Evolutionary conservation across 495 filamentous ascomycete genomes (phyloP), one percentile per base, ranked within the genome.

Genomic region (Penicillium arizonense): DNA sequence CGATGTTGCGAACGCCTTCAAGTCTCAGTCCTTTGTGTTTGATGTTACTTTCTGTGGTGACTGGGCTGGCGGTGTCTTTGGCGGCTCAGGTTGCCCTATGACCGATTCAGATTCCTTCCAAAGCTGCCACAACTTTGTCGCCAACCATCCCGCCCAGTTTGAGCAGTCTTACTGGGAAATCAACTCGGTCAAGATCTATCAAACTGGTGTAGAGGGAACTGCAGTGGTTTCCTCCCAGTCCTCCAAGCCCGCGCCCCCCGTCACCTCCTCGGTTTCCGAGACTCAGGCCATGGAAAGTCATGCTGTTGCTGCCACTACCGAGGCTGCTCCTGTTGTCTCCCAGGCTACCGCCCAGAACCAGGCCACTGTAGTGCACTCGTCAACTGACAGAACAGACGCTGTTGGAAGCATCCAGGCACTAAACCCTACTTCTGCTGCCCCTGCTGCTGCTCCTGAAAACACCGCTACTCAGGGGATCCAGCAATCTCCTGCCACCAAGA

Each of bases 11-110:
- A 61, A 65, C 3, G 75, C 83, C 44, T 96, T 96, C 76, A 76
- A 73, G 53, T 63, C 86, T 39, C 85, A 94, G 68, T 78, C 81
- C 11, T 87, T 96, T 44, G 77, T 95, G 49, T 84, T 96, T 63
- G 82, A 97, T 69, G 88, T 84, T 0, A 87, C 85, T 1, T 91
- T 96, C 71, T 97, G 93, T 68, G 93, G 93, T 34, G 84, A 90
- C 55, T 96, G 89, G 89, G 91, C 91, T 14, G 92, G 89, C 32
- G 74, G 79, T 41, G 80, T 82, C 0, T 78, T 63, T 34, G 66
- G 63, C 11, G 39, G 62, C 14, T 73, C 70, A 11, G 64, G 65
- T 3, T 77, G 75, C 58, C 70, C 73, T 0, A 49, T 71, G 54
- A 68, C 69, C 40, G 59, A 68, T 50, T 47, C 62, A 1, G 69